Base-by-base conservation (phyloP, 345 rosid species). In the Corchorus olitorius region DNA sequence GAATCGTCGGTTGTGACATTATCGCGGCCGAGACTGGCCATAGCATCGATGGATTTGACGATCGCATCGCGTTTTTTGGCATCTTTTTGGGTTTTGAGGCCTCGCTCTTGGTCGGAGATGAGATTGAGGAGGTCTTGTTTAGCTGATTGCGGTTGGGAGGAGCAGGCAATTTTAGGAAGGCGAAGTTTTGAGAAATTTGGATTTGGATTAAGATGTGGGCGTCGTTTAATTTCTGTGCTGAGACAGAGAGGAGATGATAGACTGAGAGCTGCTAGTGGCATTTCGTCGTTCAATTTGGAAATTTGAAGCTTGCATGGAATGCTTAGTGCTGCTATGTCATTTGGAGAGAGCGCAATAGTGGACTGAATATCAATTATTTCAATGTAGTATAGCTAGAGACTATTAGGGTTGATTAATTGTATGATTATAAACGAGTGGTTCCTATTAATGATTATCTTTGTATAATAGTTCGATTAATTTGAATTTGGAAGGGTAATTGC, bases 61-160 rank as follows among this genome's bases (percentile, higher is more conserved):
- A 93, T 89, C 5, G 90, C 86, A 35, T 86, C 83, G 72, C 88
- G 87, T 72, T 83, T 87, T 33, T 5, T 19, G 1, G 87, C 81
- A 83, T 93, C 93, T 34, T 82, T 88, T 83, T 89, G 93, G 62
- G 94, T 89, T 79, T 84, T 93, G 81, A 94, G 88, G 70, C 98
- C 98, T 58, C 97, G 89, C 65, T 92, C 85, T 78, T 92, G 91
- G 87, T 91, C 97, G 35, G 91, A 80, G 71, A 94, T 90, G 80
- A 92, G 97, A 70, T 72, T 75, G 70, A 92, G 91, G 46, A 94
- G 93, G 50, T 83, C 80, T 37, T 73, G 83, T 74, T 88, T 91
- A 76, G 94, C 92, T 64, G 82, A 81, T 60, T 73, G 83, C 2
- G 87, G 78, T 41, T 79, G 88, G 70, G 85, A 74, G 27, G 85